Percentiles rank a stretch among this genome's conserved stretches.
Evolutionary conservation across 306 rosid species (phyloP).

Genomic region (Amphicarpaea edgeworthii): DNA sequence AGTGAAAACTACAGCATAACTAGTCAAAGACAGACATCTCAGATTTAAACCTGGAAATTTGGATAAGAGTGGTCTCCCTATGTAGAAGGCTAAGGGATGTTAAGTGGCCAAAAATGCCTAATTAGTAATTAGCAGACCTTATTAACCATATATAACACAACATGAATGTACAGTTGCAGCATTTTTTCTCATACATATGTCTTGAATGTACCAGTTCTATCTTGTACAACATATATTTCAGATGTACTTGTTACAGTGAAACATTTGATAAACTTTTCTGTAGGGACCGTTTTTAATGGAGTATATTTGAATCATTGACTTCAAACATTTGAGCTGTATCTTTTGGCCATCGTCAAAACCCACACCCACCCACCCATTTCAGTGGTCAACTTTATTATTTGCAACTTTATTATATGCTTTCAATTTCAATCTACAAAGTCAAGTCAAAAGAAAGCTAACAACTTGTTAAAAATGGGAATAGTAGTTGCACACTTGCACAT

Average conservation of each 20-base stretch:
- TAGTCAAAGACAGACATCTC: constrained; percentile 1
- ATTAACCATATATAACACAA: constrained; percentile 11
- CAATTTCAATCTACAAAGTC: constrained; percentile 19
- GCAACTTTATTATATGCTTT: constrained; percentile 24
- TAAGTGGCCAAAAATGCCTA: constrained; percentile 5
- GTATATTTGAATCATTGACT: constrained; percentile 27
- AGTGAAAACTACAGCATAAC: constrained; percentile 38
- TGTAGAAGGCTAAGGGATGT: constrained; percentile 20
- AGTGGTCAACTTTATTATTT: constrained; percentile 6
- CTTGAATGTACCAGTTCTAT: neutral
- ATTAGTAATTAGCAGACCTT: neutral
- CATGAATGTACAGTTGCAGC: constrained; percentile 2
- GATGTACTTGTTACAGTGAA: neutral
- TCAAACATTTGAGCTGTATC: constrained; percentile 35
- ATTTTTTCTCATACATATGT: neutral
- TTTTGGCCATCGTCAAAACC: neutral
- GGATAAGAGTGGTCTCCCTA: constrained; percentile 3
- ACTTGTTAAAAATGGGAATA: neutral
- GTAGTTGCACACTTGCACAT: constrained; percentile 12
- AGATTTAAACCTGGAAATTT: constrained; percentile 20
- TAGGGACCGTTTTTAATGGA: neutral
- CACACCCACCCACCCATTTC: constrained; percentile 9
- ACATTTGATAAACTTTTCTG: constrained; percentile 12
- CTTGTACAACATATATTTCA: neutral
- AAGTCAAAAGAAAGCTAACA: constrained; percentile 31